Base-by-base conservation (phyloP, 139 green algal genomes). In the Coccomyxa sp. region DNA sequence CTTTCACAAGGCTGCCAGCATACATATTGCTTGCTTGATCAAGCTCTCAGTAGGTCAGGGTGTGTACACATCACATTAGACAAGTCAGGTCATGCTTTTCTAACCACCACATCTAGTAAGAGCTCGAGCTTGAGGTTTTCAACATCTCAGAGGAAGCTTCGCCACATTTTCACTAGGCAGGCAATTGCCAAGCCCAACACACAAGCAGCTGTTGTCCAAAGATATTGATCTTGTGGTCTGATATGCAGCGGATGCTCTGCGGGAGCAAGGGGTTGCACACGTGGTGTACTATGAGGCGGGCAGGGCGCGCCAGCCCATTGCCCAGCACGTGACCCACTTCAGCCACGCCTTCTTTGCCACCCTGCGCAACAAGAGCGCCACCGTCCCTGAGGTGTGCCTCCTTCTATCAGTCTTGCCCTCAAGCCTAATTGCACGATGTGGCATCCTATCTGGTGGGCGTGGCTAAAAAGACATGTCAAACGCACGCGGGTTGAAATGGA, bases 301-400 rank as follows among this genome's bases (percentile, higher is more conserved):
- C 18, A 74, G 83, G n/a, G 85, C 79, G 0, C 64, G 24, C 2
- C 14, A 10, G 27, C 64, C 64, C 6, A 36, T 18, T 31, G 86
- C 84, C 2, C 78, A 90, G 14, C 55, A 88, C 0, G 87, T 88
- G 40, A 78, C 86, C 4, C 86, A 93, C 55, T 95, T 95, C 82
- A 81, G 76, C 40, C 82, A 86, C 77, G 76, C 82, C 9, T 94
- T 97, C 73, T 90, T 95, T 35, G 82, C 82, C 29, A 81, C 80
- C 39, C 72, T 97, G 22, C 74, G 86, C 33, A 84, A 74, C 27
- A 44, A 68, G 12, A 71, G 24, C 12, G 76, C 86, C 7, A 87
- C 79, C 0, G n/a, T 90, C 36, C 69, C 82, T 8, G 92, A 94
- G 78, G 71, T 82, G 41, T 10, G n/a, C 44, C 31, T 8, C 41